phyloP scores from a whole-genome alignment of 768 basidiomycete species.

The Serendipita sp. region DNA sequence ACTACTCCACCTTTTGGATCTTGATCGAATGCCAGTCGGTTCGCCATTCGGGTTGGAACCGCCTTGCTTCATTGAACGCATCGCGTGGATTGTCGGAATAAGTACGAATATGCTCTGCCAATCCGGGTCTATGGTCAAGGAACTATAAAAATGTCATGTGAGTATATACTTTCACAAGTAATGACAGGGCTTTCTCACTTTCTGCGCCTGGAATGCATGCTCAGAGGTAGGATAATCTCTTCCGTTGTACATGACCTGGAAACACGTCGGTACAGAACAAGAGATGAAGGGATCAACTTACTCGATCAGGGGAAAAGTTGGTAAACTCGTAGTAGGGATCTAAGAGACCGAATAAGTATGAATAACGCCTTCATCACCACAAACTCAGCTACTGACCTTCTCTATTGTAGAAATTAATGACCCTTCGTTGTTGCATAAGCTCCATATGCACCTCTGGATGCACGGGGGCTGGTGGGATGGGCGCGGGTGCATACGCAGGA shows the following conservation, averaged over 20 bases:
- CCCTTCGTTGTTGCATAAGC: neutral
- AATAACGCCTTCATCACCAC: too few relatives aligned
- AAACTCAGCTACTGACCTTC: neutral
- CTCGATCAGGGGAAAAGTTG: neutral
- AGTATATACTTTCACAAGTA: neutral
- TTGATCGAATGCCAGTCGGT: constrained; percentile 13
- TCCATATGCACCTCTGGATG: neutral
- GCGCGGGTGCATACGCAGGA: too few relatives aligned
- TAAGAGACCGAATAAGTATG: too few relatives aligned
- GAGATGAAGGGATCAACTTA: neutral
- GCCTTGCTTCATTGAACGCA: constrained; percentile 10
- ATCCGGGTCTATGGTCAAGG: constrained; percentile 5
- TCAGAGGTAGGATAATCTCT: constrained; percentile 14
- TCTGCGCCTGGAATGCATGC: constrained; percentile 13
- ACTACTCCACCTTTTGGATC: constrained; percentile 10
- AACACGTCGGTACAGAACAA: too few relatives aligned
- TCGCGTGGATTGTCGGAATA: constrained; percentile 7
- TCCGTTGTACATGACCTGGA: constrained; percentile 9
- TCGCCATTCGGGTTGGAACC: constrained; percentile 2
- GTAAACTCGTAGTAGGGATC: constrained; percentile 1
- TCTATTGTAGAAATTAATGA: neutral
- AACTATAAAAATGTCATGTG: constrained; percentile 11
- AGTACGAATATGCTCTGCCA: constrained; percentile 14
- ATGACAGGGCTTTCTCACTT: neutral
- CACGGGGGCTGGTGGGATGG: neutral